Base-by-base conservation (phyloP, 1,284 basidiomycete species). In the Puccinia triticina region DNA sequence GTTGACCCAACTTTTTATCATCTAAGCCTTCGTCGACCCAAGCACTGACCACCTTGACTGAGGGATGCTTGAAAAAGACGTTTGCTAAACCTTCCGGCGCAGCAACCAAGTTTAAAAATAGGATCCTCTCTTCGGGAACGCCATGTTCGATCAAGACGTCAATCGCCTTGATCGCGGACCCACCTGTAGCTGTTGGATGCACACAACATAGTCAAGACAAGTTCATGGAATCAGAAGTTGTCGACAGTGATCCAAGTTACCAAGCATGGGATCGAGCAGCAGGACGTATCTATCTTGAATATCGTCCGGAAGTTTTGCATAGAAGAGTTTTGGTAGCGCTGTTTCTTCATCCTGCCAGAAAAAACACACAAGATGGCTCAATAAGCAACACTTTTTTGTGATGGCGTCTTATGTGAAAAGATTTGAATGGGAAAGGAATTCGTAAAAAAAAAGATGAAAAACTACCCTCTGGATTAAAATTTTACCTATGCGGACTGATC, bases 11-110 rank as follows among this genome's bases (percentile, higher is more conserved):
- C 83, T 87, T 87, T 84, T 87, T 86, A n/a, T 94, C 93, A 85
- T 98, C 96, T 83, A 99, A 90, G 8, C 94, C 93, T 85, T 96
- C 89, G 88, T 99, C 96, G 82, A 99, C 96, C 96, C 96, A 99
- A 0, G 95, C 96, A 21, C 95, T 96, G 80, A 97, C 93, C 92
- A 98, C 92, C 86, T 92, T 92, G 66, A 96, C 89, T 74, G 90
- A 89, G 2, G 96, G 95, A 87, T 92, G 98, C 85, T 90, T 91
- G 29, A 89, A 88, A 86, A 92, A 93, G 87, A 98, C 95, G 48
- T 91, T 92, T 83, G 90, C 90, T 84, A 99, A 89, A 7, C 96
- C 96, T 88, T 98, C 94, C 0, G 96, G 96, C 4, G 94, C 92
- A 23, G 96, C 92, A 84, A 96, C 95, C 86, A 99, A 88, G 88